Evolutionary conservation across 345 rosid species (phyloP).

Genomic region (Adansonia digitata): DNA sequence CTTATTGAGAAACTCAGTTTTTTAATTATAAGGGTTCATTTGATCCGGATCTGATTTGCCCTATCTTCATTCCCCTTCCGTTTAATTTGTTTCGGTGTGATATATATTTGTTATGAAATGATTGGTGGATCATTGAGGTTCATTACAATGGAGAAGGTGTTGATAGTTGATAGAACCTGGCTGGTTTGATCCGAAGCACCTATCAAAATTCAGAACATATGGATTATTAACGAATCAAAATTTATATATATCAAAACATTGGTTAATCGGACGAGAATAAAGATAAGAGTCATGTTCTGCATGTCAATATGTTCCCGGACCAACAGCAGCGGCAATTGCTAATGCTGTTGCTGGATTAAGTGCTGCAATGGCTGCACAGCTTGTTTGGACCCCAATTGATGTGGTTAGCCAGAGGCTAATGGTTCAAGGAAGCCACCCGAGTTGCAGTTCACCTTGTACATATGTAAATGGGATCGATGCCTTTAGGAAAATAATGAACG

Average conservation of each 20-base stretch:
- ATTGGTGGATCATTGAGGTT: too few species aligned
- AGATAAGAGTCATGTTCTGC: too few species aligned
- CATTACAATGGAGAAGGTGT: too few species aligned
- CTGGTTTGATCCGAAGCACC: too few species aligned
- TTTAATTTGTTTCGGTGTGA: too few species aligned
- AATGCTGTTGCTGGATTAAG: constrained; percentile 76
- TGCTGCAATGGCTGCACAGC: constrained; percentile 88
- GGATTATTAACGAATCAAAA: too few species aligned
- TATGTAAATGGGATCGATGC: constrained; percentile 74
- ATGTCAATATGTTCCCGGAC: too few species aligned
- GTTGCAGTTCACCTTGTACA: constrained; percentile 45
- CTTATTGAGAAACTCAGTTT: constrained; percentile 16
- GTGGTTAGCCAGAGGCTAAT: constrained; percentile 91
- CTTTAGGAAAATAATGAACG: constrained; percentile 52
- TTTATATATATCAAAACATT: too few species aligned
- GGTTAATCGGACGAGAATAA: too few species aligned
- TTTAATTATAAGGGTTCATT: constrained; percentile 13
- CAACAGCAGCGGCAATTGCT: constrained; percentile 56
- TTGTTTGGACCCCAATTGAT: constrained; percentile 94
- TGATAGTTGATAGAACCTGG: too few species aligned
- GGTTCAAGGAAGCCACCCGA: constrained; percentile 53
- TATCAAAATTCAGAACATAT: too few species aligned
- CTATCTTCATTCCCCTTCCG: constrained; percentile 23
- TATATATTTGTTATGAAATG: neutral
- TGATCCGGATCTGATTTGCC: constrained; percentile 47